Percentiles rank a stretch among this genome's conserved stretches.
Conservation (phyloP, 495 filamentous ascomycete species). For the Cenococcum geophilum region DNA sequence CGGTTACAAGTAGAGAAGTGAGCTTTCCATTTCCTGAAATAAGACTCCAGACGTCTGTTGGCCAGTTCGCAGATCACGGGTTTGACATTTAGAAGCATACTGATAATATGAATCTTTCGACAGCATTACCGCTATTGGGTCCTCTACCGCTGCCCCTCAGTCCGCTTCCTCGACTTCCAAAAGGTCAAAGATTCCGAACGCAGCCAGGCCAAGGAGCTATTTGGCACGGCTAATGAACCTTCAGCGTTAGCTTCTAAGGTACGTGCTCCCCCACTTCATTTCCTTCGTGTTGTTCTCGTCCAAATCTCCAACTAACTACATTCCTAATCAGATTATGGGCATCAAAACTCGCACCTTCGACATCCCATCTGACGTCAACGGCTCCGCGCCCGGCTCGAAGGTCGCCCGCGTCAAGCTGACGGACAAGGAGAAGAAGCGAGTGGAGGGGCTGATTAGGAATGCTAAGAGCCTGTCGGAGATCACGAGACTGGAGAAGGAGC, state of each 20-base stretch:
- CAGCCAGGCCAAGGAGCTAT: constrained; percentile 64
- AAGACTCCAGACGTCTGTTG: background rate
- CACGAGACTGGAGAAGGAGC: constrained; percentile 59
- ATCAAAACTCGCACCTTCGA: constrained; percentile 81
- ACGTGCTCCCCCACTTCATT: background rate
- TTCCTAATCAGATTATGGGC: constrained; percentile 60
- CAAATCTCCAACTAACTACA: constrained; percentile 3
- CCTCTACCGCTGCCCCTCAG: constrained; percentile 73
- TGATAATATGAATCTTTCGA: background rate
- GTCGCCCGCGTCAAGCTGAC: constrained; percentile 51
- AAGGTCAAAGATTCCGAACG: constrained; percentile 87
- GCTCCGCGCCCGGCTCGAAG: constrained; percentile 42
- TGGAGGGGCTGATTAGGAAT: constrained; percentile 68
- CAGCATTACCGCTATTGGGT: constrained; percentile 91
- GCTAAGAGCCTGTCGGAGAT: constrained; percentile 72
- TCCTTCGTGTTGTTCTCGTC: background rate
- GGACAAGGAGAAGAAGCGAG: constrained; percentile 59
- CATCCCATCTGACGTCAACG: constrained; percentile 45
- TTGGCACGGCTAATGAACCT: constrained; percentile 69
- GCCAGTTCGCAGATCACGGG: background rate
- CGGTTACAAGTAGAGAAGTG: constrained; percentile 88
- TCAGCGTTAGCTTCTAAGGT: constrained; percentile 73
- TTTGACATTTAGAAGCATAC: background rate
- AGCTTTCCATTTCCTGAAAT: constrained; percentile 30
- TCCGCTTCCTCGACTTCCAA: constrained; percentile 89